These are phyloP conservation scores for Gynochthodes officinalis DNA, from an alignment of 257 asterid species.

Conservation along the genomic window DNA sequence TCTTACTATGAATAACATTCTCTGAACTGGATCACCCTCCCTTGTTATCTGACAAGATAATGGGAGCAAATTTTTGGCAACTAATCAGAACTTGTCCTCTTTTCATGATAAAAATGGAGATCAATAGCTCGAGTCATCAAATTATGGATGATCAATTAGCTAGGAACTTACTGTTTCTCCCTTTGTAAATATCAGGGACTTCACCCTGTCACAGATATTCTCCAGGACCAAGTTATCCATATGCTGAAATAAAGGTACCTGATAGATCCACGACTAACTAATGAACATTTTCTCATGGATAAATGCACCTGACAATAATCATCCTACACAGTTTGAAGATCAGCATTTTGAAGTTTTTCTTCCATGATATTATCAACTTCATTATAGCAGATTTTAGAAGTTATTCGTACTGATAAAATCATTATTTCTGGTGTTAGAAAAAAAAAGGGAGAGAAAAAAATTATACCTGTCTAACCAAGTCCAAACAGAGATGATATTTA, in stretches of 20 bases:
- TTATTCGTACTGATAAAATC: no score
- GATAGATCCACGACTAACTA: conserved; percentile 8
- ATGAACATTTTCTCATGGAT: neutral
- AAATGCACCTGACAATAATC: neutral
- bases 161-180: conserved; percentile 72
- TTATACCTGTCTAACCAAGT: conserved; percentile 78
- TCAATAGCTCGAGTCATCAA: no score
- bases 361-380: neutral
- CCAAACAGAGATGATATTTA: conserved; percentile 89
- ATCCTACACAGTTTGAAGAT: no score
- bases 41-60: conserved; percentile 51
- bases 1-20: conserved; percentile 89
- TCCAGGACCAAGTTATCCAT: conserved; percentile 92
- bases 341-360: neutral
- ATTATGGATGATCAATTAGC: neutral
- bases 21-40: conserved; percentile 94
- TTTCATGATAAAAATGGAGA: no score
- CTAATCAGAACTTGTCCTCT: neutral
- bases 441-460: no score
- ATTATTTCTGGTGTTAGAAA: no score
- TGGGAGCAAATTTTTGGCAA: neutral
- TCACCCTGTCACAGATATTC: conserved; percentile 91
- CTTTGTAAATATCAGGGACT: conserved; percentile 83
- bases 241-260: conserved; percentile 96
- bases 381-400: neutral